Conservation (phyloP, 257 asterid species). For the Paraleonurus japonicus region DNA sequence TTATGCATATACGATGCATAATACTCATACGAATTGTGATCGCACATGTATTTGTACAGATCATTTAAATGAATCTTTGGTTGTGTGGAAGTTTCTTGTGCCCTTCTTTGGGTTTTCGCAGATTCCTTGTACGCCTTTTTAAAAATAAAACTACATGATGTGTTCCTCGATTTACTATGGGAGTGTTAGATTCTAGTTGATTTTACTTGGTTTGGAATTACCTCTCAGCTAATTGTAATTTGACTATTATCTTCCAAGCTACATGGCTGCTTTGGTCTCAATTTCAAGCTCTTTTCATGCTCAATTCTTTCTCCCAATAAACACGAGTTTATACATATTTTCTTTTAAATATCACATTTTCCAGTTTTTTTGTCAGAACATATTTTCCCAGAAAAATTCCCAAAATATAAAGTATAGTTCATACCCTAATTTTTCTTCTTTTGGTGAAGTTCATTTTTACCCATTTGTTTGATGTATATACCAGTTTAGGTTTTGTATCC, state of each 20-base stretch:
- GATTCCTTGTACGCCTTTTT: background rate
- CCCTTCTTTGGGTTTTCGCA: background rate
- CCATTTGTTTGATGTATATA: background rate
- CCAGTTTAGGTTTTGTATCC: background rate
- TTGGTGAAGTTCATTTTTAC: background rate
- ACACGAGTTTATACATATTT: background rate
- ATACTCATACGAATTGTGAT: background rate
- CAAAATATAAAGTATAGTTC: background rate
- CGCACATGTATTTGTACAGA: background rate
- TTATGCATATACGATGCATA: background rate
- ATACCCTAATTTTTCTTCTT: background rate
- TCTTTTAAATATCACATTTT: no score
- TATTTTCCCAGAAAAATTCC: background rate
- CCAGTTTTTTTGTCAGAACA: background rate
- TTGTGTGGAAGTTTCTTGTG: background rate
- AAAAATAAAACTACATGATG: background rate
- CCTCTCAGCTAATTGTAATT: background rate
- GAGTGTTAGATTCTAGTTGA: background rate
- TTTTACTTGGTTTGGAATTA: background rate
- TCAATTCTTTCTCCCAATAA: background rate
- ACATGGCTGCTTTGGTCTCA: conserved; percentile 6
- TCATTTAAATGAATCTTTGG: background rate
- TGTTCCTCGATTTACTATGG: background rate
- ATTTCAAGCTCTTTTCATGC: background rate
- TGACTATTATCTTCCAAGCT: background rate